Base-by-base conservation (phyloP, 2,329 filamentous ascomycete genomes). In the Colletotrichum melonis region DNA sequence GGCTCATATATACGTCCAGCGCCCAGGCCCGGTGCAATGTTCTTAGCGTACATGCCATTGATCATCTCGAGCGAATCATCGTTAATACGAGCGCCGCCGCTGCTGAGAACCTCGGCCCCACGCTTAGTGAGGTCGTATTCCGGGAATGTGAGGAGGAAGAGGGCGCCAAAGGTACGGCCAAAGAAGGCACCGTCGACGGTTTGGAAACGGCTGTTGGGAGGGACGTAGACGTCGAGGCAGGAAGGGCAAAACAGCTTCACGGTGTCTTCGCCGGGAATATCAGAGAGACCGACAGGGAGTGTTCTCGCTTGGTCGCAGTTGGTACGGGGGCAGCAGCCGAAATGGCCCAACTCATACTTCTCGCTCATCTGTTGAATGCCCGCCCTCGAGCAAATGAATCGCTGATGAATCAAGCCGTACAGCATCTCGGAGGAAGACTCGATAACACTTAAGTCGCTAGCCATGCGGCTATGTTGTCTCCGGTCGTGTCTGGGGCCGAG, bases 321-420 rank as follows among this genome's bases (percentile, higher is more conserved):
- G 72, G 96, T 97, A 73, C 97, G 91, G n/a, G 97, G 97, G 82
- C 97, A 99, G 77, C 93, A 92, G 66, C 97, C 97, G 81, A 99
- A 99, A 85, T 99, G 96, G 74, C 95, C 94, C 62, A 97, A 89
- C 83, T 98, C 96, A 86, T 98, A 99, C 84, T 99, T 99, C 84
- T 99, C 97, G 75, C 95, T 95, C 97, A 99, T 99, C 82, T 98
- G 95, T 84, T 98, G 96, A 79, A 99, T 98, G 65, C 97, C 97
- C 2, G 94, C 95, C 72, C 97, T 91, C 28, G 95, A 98, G 80
- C 95, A 98, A 85, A 99, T 98, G 84, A 98, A 99, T 70, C 97
- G 93, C 83, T 98, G 97, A 85, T 99, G 97, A 83, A 99, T 99
- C 73, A 99, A 90, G 54, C 97, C 97, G 85, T 99, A 99, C 28